Evolutionary conservation across 179 eudicot genomes (phyloP).

Genomic region (Spinacia oleracea): DNA sequence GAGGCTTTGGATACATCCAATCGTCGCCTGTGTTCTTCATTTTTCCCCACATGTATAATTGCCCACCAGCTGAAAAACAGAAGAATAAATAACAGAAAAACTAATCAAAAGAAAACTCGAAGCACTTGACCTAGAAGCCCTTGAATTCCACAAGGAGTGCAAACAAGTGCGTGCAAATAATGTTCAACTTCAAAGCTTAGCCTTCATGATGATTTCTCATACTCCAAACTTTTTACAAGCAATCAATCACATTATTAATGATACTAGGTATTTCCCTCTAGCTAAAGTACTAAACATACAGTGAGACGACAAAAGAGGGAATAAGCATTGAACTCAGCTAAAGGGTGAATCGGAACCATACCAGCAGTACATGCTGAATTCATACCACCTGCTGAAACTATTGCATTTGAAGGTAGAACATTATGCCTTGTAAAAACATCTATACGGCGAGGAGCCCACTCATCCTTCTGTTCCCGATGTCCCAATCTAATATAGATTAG

Average conservation of each 20-base stretch:
- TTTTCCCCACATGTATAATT: constrained; percentile 99
- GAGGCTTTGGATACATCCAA: constrained; percentile 99
- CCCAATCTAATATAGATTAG: constrained; percentile 69
- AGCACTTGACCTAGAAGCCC: background rate
- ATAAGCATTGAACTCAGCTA: background rate
- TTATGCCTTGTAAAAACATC: constrained; percentile 85
- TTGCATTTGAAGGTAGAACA: constrained; percentile 80
- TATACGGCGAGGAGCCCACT: constrained; percentile 78
- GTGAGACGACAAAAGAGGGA: background rate
- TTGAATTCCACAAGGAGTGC: background rate
- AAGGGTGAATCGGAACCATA: constrained; percentile 32
- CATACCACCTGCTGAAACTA: constrained; percentile 85
- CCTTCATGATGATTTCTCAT: background rate
- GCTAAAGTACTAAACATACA: background rate
- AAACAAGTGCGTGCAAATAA: background rate
- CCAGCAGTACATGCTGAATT: constrained; percentile 97
- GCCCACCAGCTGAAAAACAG: constrained; percentile 80
- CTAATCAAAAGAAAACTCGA: background rate
- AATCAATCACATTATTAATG: background rate
- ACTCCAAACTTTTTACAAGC: background rate
- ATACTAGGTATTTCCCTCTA: background rate
- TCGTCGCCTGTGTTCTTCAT: constrained; percentile 90
- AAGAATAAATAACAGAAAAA: background rate
- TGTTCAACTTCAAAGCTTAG: background rate
- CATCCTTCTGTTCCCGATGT: constrained; percentile 97